A percentile compares a stretch with the other conserved stretches of the same genome.
Evolutionary conservation across 1,139 yeast genomes (phyloP).

Genomic region (Suhomyces maxii): DNA sequence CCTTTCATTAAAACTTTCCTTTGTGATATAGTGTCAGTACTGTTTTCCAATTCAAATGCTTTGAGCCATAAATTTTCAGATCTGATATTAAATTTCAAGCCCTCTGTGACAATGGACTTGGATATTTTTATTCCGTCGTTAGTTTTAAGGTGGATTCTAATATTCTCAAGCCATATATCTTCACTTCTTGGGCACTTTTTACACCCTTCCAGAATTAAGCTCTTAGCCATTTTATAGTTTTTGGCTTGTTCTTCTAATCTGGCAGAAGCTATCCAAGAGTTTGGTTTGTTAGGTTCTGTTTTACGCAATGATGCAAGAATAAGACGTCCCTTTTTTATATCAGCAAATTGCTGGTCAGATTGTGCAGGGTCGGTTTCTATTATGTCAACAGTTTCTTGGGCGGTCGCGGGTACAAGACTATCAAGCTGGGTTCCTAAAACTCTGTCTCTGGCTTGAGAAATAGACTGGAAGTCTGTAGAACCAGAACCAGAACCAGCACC

Average conservation of each 20-base stretch:
- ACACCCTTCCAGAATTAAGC: constrained; percentile 72
- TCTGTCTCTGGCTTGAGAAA: constrained; percentile 55
- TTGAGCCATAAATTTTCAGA: constrained; percentile 71
- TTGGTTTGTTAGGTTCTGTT: constrained; percentile 71
- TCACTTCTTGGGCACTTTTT: constrained; percentile 63
- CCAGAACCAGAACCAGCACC: constrained; percentile 14
- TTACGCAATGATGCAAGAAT: constrained; percentile 69
- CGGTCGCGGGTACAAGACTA: constrained; percentile 11
- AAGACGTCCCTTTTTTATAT: constrained; percentile 56
- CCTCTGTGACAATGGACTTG: constrained; percentile 64
- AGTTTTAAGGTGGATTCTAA: constrained; percentile 60
- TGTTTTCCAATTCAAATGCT: constrained; percentile 63
- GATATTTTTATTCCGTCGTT: constrained; percentile 39
- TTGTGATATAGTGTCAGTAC: constrained; percentile 47
- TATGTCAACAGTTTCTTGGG: constrained; percentile 1
- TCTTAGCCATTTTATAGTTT: constrained; percentile 57
- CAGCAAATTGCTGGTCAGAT: constrained; percentile 35
- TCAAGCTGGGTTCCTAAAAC: constrained; percentile 52
- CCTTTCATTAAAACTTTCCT: constrained; percentile 62
- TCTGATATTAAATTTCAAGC: constrained; percentile 54
- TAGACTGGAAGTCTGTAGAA: constrained; percentile 46
- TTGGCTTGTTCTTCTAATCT: constrained; percentile 70
- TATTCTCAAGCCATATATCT: constrained; percentile 79
- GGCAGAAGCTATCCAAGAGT: constrained; percentile 89
- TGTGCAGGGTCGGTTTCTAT: background rate